A percentile compares a stretch with the other conserved stretches of the same genome.
phyloP scores from a whole-genome alignment of 192 early-diverging fungal species.

The Entomortierella parvispora region DNA sequence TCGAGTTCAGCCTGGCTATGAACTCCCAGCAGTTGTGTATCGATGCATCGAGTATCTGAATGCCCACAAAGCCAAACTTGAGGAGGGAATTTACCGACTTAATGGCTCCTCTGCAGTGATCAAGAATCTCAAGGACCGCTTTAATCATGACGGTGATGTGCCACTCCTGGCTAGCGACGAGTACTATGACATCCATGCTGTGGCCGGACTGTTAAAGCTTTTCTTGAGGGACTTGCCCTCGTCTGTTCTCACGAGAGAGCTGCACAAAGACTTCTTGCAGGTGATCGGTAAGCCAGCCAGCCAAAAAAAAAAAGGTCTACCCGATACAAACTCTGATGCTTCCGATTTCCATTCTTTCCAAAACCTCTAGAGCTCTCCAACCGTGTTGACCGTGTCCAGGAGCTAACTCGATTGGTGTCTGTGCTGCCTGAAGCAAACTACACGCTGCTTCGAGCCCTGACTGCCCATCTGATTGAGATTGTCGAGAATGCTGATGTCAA shows the following conservation, averaged over 20 bases:
- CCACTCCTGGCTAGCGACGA: conserved; percentile 67
- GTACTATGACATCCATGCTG: conserved; percentile 92
- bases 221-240: conserved; percentile 90
- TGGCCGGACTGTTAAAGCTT: conserved; percentile 91
- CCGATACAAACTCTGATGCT: background rate
- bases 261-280: conserved; percentile 85
- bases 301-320: background rate
- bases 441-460: conserved; percentile 85
- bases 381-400: conserved; percentile 81
- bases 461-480: conserved; percentile 90
- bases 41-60: conserved; percentile 97
- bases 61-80: conserved; percentile 84
- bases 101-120: conserved; percentile 82
- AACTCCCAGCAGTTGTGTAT: conserved; percentile 91
- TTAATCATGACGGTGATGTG: conserved; percentile 86
- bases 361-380: conserved; percentile 73
- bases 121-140: conserved; percentile 79
- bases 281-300: conserved; percentile 69
- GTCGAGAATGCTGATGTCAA: conserved; percentile 86
- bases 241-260: conserved; percentile 89
- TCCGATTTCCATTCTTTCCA: background rate
- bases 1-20: conserved; percentile 77
- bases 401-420: conserved; percentile 83
- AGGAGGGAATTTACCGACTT: conserved; percentile 96
- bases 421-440: conserved; percentile 90